These are phyloP conservation scores for Pisolithus orientalis DNA, from an alignment of 768 basidiomycete species.

Conservation along the genomic window DNA sequence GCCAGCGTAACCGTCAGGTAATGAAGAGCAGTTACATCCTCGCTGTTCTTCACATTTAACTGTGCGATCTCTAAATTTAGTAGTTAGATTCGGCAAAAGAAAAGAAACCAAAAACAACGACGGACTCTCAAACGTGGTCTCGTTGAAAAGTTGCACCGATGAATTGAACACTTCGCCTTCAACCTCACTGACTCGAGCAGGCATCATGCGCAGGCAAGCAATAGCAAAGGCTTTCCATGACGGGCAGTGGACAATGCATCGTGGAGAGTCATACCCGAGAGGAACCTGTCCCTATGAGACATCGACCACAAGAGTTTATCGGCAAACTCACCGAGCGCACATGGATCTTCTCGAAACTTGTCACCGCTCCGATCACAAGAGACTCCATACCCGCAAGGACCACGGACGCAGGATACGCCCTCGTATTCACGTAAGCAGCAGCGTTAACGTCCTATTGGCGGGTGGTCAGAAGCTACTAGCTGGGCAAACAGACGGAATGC, in stretches of 20 bases:
- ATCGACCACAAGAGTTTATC: background rate
- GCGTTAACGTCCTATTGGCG: constrained; percentile 45
- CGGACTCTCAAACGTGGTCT: constrained; percentile 57
- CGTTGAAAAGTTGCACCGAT: constrained; percentile 63
- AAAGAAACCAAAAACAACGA: constrained; percentile 4
- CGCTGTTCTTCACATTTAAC: constrained; percentile 34
- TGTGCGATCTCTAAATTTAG: constrained; percentile 19
- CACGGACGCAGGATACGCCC: constrained; percentile 46
- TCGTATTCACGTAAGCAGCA: constrained; percentile 44
- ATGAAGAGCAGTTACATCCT: constrained; percentile 57
- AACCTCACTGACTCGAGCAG: constrained; percentile 47
- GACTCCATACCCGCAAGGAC: constrained; percentile 48
- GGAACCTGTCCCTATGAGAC: constrained; percentile 42
- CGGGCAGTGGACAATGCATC: constrained; percentile 56
- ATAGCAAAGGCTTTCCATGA: constrained; percentile 57
- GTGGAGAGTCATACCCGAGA: constrained; percentile 68
- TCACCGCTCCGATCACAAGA: constrained; percentile 60
- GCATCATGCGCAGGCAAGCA: constrained; percentile 48
- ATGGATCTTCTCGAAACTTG: constrained; percentile 71
- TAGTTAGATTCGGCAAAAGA: constrained; percentile 2
- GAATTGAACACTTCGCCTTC: constrained; percentile 35
- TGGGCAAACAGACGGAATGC: background rate
- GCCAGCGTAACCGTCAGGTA: constrained; percentile 23
- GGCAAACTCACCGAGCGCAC: constrained; percentile 57
- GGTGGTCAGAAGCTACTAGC: background rate